phyloP scores from a whole-genome alignment of 2,329 filamentous ascomycete species.

The Elsinoe fawcettii region DNA sequence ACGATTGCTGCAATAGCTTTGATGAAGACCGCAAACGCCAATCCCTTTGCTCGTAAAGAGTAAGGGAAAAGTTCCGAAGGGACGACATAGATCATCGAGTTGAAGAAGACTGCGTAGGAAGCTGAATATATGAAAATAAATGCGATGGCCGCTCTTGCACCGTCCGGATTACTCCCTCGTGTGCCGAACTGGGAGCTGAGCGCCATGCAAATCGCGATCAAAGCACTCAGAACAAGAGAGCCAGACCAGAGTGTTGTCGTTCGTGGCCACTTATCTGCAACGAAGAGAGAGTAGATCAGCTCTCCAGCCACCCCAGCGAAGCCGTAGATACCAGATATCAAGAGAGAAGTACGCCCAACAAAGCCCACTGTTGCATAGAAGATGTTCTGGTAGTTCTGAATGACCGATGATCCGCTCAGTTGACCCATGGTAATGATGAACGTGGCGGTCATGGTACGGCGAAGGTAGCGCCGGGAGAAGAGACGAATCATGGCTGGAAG shows the following conservation, averaged over 20 bases:
- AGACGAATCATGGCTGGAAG: slow-evolving; percentile 20
- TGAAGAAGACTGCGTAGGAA: slow-evolving; percentile 34
- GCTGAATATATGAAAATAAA: slow-evolving; percentile 35
- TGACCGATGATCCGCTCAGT: slow-evolving; percentile 31
- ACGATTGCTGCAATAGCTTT: slow-evolving; percentile 22
- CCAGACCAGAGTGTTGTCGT: slow-evolving; percentile 28
- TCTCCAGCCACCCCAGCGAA: slow-evolving; percentile 34
- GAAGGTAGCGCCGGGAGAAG: slow-evolving; percentile 26
- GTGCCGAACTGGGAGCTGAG: slow-evolving; percentile 25
- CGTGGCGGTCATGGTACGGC: slow-evolving; percentile 28
- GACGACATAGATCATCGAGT: slow-evolving; percentile 31
- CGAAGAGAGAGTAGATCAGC: slow-evolving; percentile 27
- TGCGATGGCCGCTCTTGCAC: slow-evolving; percentile 29
- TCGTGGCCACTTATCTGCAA: slow-evolving; percentile 32
- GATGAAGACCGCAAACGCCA: slow-evolving; percentile 28
- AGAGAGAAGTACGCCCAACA: slow-evolving; percentile 26
- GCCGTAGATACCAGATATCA: slow-evolving; percentile 33
- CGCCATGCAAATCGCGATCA: slow-evolving; percentile 22
- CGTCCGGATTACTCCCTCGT: slow-evolving; percentile 21
- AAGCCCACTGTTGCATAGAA: slow-evolving; percentile 32
- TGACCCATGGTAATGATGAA: slow-evolving; percentile 32
- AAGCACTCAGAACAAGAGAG: slow-evolving; percentile 24
- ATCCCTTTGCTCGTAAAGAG: slow-evolving; percentile 27
- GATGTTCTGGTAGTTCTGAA: slow-evolving; percentile 34
- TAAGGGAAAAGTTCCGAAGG: slow-evolving; percentile 31